A percentile compares a stretch with the other conserved stretches of the same genome.
phyloP scores from a whole-genome alignment of 345 rosid genomes.

The Litchi chinensis region DNA sequence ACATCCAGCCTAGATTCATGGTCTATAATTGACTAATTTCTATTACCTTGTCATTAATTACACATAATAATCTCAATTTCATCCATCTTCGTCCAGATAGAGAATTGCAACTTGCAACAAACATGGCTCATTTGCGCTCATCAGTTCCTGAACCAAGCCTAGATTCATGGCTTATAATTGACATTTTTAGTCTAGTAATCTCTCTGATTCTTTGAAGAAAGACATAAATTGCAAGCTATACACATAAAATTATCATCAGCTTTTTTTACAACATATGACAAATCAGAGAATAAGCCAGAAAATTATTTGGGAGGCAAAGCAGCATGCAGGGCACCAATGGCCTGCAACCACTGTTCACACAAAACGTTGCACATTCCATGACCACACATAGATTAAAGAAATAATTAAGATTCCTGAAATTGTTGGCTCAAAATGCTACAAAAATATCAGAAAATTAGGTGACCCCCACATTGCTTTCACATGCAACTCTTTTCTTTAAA shows the following conservation, averaged over 20 bases:
- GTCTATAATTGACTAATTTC: background rate
- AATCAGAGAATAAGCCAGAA: constrained; percentile 3
- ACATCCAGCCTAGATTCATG: constrained; percentile 5
- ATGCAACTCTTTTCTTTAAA: constrained; percentile 15
- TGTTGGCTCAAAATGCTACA: constrained; percentile 26
- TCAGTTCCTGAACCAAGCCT: constrained; percentile 14
- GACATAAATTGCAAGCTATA: constrained; percentile 14
- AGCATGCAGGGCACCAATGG: constrained; percentile 14
- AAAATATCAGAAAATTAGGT: constrained; percentile 6
- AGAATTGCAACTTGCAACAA: constrained; percentile 8
- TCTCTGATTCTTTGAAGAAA: constrained; percentile 26
- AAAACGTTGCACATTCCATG: constrained; percentile 7
- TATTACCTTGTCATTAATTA: background rate
- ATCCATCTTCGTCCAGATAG: background rate
- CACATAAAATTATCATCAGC: background rate
- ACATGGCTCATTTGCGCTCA: background rate
- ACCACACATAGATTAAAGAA: constrained; percentile 16
- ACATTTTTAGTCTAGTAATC: background rate
- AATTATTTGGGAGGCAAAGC: constrained; percentile 16
- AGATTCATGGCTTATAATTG: constrained; percentile 30
- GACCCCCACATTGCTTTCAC: constrained; percentile 23
- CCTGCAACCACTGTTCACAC: constrained; percentile 4
- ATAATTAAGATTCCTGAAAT: background rate
- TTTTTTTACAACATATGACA: background rate
- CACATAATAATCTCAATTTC: constrained; percentile 1